Evolutionary conservation across 176 grass and related monocot genomes (phyloP).

Genomic region (Ananas comosus): DNA sequence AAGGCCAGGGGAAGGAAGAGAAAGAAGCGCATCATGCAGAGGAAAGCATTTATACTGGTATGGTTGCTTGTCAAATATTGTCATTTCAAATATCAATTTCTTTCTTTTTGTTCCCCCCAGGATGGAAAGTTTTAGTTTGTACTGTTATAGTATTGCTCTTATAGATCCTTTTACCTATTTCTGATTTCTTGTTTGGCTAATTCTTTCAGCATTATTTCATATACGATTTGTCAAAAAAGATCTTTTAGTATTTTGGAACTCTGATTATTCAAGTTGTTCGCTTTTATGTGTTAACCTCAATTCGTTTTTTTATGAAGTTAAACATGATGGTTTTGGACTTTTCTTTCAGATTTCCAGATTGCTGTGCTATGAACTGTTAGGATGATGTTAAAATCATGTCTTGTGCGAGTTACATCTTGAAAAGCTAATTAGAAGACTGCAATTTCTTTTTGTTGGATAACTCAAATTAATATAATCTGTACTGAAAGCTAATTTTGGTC

Average conservation of each 20-base stretch:
- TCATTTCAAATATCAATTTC: neutral
- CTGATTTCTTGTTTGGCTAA: too few species aligned
- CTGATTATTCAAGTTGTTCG: too few species aligned
- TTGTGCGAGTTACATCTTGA: neutral
- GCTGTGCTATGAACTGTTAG: too few species aligned
- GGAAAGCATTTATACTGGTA: conserved; percentile 35
- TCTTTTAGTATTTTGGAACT: too few species aligned
- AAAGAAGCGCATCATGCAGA: conserved; percentile 41
- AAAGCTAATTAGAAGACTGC: neutral
- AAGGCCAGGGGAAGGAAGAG: conserved; percentile 35
- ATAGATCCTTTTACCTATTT: too few species aligned
- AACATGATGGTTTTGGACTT: too few species aligned
- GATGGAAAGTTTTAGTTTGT: neutral
- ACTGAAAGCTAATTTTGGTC: neutral
- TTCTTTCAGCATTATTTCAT: too few species aligned
- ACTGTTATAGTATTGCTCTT: neutral
- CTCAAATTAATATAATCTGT: neutral
- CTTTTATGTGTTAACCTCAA: too few species aligned
- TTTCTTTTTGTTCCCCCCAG: neutral
- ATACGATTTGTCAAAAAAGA: too few species aligned
- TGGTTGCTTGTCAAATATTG: neutral
- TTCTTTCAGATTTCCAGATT: too few species aligned
- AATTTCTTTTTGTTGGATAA: neutral
- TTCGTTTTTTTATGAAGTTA: too few species aligned
- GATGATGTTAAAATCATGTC: neutral